Base-by-base conservation (phyloP, 805 yeast species). In the Lachancea nothofagi region DNA sequence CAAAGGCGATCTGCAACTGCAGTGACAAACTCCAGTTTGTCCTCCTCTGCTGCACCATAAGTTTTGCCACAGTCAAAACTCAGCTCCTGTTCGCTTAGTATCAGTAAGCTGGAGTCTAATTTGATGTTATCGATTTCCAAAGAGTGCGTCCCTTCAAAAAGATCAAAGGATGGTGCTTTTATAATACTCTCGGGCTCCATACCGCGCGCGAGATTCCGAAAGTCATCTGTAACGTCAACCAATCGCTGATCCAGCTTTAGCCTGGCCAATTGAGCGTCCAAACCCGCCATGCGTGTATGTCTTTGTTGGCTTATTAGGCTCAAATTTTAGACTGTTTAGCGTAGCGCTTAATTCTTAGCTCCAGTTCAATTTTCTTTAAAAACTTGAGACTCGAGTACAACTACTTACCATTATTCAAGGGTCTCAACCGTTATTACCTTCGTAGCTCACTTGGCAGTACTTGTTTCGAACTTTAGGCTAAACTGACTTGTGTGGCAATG, bases 91-190 rank as follows among this genome's bases (percentile, higher is more conserved):
- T 51, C 47, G 0, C 67, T 47, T 41, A 77, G 58, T 21, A 61
- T 52, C n/a, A 84, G 70, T 39, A 83, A 51, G 2, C 90, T 87
- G 0, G 96, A 78, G 57, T 90, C 98, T 50, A 90, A 68, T 46
- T 74, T 76, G 8, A 70, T 66, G 55, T 86, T 86, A 41, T 78
- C 70, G 10, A 81, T 72, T 58, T 89, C 97, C 44, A 87, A 65
- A 0, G 97, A 95, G 48, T 89, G 80, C 1, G 96, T 84, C 0
- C 96, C 94, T 50, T 86, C 87, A 45, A 82, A 67, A 33, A 90
- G 68, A 40, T 78, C 75, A 62, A 87, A 86, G 20, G 63, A 62
- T 0, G 76, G 71, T 7, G 74, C 69, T 49, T 77, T 77, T 4
- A 75, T 74, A 14, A 90, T 77, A 34, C 72, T 67, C 23, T 79